Base-by-base conservation (phyloP, 2,329 filamentous ascomycete genomes). In the Sporothrix curviconia region DNA sequence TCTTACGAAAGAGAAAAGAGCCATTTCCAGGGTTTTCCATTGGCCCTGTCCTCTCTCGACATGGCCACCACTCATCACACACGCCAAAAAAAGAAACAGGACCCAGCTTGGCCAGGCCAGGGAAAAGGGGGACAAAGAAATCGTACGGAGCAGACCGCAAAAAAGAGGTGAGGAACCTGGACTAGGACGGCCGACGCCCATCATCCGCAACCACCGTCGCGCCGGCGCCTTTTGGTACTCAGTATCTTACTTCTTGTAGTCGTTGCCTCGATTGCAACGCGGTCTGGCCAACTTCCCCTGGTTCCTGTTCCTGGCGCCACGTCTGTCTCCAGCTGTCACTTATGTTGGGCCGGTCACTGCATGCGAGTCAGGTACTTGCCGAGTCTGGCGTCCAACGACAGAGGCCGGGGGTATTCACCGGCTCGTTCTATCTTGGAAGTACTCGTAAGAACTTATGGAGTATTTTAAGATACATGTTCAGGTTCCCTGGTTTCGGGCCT, bases 161-260 rank as follows among this genome's bases (percentile, higher is more conserved):
- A 24, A 30, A 15, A 28, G 15, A 42, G 28, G 37, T n/a, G 12
- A 6, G 24, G n/a, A 17, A 51, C 14, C 34, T 17, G 3, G 14
- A 37, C 14, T 22, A 9, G 3, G 47, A 11, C 25, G 25, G 25
- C 52, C 52, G 40, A n/a, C 22, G 40, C 19, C 52, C 40, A 55
- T 55, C 52, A 46, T 46, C 40, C 52, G 52, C 30, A n/a, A 17
- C 51, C 51, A 28, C 25, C 51, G 51, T 43, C 34, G 14, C 51
- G 51, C 37, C 39, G 51, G 51, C 37, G 22, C 51, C 30, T 19
- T 19, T 42, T 32, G 24, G 36, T 44, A n/a, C n/a, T n/a, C n/a
- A n/a, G n/a, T n/a, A n/a, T n/a, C n/a, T n/a, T n/a, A n/a, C n/a
- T n/a, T n/a, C n/a, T n/a, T n/a, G n/a, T n/a, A n/a, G n/a, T n/a